Evolutionary conservation across 805 yeast species (phyloP).

Genomic region (Myxozyma monticola): DNA sequence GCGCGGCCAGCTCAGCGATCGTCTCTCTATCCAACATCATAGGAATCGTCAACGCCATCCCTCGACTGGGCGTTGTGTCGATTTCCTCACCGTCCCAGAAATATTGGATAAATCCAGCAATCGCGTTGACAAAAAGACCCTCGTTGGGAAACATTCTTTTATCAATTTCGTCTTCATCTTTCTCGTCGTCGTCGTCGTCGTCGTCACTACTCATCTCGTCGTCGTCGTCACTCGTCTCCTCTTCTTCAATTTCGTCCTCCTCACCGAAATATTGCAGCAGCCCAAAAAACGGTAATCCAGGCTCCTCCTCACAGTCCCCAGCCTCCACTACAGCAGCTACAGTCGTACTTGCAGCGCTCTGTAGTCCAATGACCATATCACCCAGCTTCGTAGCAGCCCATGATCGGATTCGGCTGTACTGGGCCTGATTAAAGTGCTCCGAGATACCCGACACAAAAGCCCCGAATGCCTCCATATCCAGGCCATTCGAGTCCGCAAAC

Average conservation of each 20-base stretch:
- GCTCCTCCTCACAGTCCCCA: too few relatives aligned
- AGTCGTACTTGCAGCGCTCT: background rate
- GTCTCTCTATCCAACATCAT: too few relatives aligned
- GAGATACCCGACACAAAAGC: constrained; percentile 11
- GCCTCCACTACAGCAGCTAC: background rate
- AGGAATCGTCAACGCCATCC: too few relatives aligned
- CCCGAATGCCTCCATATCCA: too few relatives aligned
- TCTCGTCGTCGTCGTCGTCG: background rate
- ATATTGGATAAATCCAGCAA: too few relatives aligned
- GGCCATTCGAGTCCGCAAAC: too few relatives aligned
- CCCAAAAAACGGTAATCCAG: background rate
- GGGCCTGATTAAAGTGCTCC: constrained; percentile 3
- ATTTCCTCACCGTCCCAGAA: too few relatives aligned
- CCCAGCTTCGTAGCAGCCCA: constrained; percentile 8
- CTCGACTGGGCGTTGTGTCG: too few relatives aligned
- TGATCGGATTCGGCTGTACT: background rate
- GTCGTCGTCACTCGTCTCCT: background rate
- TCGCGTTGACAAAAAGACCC: too few relatives aligned
- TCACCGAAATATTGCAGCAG: background rate
- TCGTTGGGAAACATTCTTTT: too few relatives aligned
- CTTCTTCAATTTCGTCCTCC: background rate
- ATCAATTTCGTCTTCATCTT: too few relatives aligned
- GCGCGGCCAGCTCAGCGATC: too few relatives aligned
- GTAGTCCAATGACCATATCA: constrained; percentile 1
- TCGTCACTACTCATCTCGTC: background rate